phyloP scores from a whole-genome alignment of 2,329 filamentous ascomycete species.

The Fusarium brachygibbosum region DNA sequence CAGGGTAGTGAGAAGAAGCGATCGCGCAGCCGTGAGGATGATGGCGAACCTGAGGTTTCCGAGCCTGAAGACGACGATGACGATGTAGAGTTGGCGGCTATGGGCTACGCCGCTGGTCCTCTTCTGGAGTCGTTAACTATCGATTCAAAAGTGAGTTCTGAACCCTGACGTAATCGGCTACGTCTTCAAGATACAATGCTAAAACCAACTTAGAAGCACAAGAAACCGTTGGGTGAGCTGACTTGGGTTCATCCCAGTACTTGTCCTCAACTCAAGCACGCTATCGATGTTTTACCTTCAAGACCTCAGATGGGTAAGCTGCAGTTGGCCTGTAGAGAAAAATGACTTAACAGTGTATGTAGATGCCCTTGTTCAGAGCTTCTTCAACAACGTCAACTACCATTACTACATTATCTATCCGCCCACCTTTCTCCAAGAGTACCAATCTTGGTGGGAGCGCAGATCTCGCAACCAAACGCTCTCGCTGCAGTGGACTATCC shows the following conservation, averaged over 20 bases:
- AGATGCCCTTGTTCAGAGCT: constrained; percentile 56
- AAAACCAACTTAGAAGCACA: constrained; percentile 17
- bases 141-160: constrained; percentile 42
- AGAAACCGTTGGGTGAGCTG: constrained; percentile 33
- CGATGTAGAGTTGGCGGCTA: constrained; percentile 50
- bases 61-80: constrained; percentile 47
- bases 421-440: constrained; percentile 52
- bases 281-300: constrained; percentile 51
- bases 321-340: not conserved
- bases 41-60: constrained; percentile 30
- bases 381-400: constrained; percentile 54
- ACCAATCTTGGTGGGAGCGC: constrained; percentile 53
- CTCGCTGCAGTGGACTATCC: constrained; percentile 54
- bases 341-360: not conserved
- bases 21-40: constrained; percentile 39
- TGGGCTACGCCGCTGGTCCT: constrained; percentile 54
- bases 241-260: constrained; percentile 36
- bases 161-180: no score
- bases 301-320: constrained; percentile 53
- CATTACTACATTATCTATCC: constrained; percentile 57
- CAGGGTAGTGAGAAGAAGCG: constrained; percentile 44
- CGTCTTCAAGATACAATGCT: not conserved
- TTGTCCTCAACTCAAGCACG: constrained; percentile 52
- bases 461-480: constrained; percentile 48
- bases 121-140: constrained; percentile 49